Evolutionary conservation across 73 alveolate genomes (phyloP), one percentile per base, ranked within the genome.

Genomic region (Vitrella brassicaformis): DNA sequence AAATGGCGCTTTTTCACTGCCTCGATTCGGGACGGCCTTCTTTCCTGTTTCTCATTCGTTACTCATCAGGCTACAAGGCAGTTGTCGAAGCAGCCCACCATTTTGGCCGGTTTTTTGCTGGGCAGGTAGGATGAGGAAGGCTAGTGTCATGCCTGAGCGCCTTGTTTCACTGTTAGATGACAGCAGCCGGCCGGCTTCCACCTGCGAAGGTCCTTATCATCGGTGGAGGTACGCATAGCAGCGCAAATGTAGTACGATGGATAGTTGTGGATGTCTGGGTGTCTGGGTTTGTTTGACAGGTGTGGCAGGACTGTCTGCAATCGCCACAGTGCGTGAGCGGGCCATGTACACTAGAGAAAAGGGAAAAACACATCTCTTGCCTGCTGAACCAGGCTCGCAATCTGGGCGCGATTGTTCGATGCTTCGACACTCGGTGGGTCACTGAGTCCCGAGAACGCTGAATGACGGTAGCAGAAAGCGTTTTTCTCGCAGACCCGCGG

Each of bases 111-210:
- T 89, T 85, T 87, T 87, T 87, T 47, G 82, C 91, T 29, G 93
- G 93, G 31, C 81, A 86, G n/a, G n/a, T n/a, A n/a, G n/a, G n/a
- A n/a, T n/a, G n/a, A n/a, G n/a, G n/a, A n/a, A n/a, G n/a, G n/a
- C n/a, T n/a, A n/a, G n/a, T n/a, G n/a, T n/a, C n/a, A n/a, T n/a
- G n/a, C n/a, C n/a, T n/a, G n/a, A n/a, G n/a, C n/a, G n/a, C n/a
- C n/a, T n/a, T n/a, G n/a, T n/a, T n/a, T n/a, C n/a, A n/a, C n/a
- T n/a, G n/a, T n/a, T n/a, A n/a, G 81, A 87, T 89, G 81, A 89
- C 95, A 28, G 95, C 95, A 19, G 95, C 95, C 0, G 95, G 95
- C 28, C 86, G 80, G 79, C 81, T 89, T 29, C 93, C 92, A 25
- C 95, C 95, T 4, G 91, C 95, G 30, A 84, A 89, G 74, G 93